A percentile compares a stretch with the other conserved stretches of the same genome.
phyloP scores from a whole-genome alignment of 2,329 filamentous ascomycete genomes.

The Talaromyces pinophilus region DNA sequence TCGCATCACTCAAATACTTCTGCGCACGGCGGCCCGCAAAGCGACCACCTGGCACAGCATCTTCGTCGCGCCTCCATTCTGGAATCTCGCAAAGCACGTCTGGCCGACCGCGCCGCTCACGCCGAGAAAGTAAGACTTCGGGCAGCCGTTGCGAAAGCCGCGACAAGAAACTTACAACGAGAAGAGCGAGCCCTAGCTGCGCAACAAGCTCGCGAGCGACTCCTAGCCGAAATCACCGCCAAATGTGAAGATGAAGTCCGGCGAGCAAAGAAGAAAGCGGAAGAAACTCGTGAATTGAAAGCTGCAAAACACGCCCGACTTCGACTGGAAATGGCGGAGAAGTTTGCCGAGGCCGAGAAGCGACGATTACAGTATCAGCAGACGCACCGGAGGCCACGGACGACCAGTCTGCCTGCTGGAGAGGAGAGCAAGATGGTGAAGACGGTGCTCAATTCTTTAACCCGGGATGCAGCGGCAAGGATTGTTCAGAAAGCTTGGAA shows the following conservation, averaged over 20 bases:
- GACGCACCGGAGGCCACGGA: slow-evolving; percentile 53
- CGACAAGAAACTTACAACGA: slow-evolving; percentile 57
- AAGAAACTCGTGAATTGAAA: slow-evolving; percentile 65
- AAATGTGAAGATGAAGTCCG: slow-evolving; percentile 67
- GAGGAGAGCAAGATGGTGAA: slow-evolving; percentile 47
- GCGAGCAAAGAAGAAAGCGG: slow-evolving; percentile 65
- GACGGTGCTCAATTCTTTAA: slow-evolving; percentile 42
- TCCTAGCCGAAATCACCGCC: slow-evolving; percentile 65
- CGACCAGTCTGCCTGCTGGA: slow-evolving; percentile 51
- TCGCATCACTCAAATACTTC: slow-evolving; percentile 60
- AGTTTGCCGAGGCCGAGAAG: slow-evolving; percentile 64
- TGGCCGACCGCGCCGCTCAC: slow-evolving; percentile 65
- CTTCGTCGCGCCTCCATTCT: slow-evolving; percentile 66
- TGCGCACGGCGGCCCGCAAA: slow-evolving; percentile 53
- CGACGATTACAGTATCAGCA: slow-evolving; percentile 54
- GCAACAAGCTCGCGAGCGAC: slow-evolving; percentile 63
- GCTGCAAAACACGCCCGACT: slow-evolving; percentile 62
- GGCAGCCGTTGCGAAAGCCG: slow-evolving; percentile 62
- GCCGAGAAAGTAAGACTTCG: slow-evolving; percentile 66
- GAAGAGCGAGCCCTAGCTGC: slow-evolving; percentile 65
- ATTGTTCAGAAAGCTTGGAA: slow-evolving; percentile 62
- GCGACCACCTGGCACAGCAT: slow-evolving; percentile 64
- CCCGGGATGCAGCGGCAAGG: slow-evolving; percentile 55
- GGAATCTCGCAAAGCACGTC: slow-evolving; percentile 63
- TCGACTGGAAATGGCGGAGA: slow-evolving; percentile 64